Evolutionary conservation across 257 asterid species (phyloP), one percentile per base, ranked within the genome.

Genomic region (Cinchona pubescens): DNA sequence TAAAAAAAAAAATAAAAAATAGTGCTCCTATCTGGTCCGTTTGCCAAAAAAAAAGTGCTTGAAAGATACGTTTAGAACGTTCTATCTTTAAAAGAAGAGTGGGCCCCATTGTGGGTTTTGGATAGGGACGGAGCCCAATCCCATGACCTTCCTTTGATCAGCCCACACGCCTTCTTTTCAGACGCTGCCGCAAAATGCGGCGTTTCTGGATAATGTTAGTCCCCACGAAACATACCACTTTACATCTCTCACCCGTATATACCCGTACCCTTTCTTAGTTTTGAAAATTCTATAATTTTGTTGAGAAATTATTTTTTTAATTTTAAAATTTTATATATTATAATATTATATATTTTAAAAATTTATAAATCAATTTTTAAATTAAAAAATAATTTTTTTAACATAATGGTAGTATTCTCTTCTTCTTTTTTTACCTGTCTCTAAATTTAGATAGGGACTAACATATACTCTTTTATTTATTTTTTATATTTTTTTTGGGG

Each of bases 41-140:
- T 62, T 4, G 7, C 8, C 3, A 61, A 30, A 43, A 7, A 21
- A 3, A 38, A 8, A 35, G 35, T 72, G 78, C 62, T 65, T 72
- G 70, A 69, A 73, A 53, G 71, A 56, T 68, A 72, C 80, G 80
- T 30, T 55, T 71, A 75, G 79, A 84, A 80, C 83, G 82, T 86
- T 83, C 84, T 80, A 48, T 32, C 64, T 61, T 30, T 19, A 21
- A 73, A 43, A 35, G 30, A 29, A 73, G 16, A 12, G 79, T 75
- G 72, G 89, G 83, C 69, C 78, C 87, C 78, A 8, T 1, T 11
- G 3, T 0, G 53, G 32, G 59, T 75, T 80, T 40, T 81, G 83
- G 87, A 87, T 79, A 77, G 85, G 84, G 82, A 76, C 81, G 84
- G 72, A 75, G 88, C 83, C 83, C 82, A 67, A 68, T 77, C 74